A percentile compares a stretch with the other conserved stretches of the same genome.
Evolutionary conservation across 345 rosid species (phyloP).

Genomic region (Murraya paniculata): DNA sequence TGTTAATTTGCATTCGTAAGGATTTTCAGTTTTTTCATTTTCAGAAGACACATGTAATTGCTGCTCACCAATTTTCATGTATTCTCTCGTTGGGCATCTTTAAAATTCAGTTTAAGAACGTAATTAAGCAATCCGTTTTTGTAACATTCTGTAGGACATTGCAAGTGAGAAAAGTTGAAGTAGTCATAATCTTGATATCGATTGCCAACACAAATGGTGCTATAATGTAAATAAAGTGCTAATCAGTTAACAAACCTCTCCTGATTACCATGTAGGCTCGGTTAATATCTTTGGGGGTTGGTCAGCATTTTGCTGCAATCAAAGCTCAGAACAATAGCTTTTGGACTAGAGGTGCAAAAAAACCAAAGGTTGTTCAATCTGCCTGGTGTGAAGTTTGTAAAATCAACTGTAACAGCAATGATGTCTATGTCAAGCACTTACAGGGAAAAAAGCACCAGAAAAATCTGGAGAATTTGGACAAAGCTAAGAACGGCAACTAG

Average conservation of each 20-base stretch:
- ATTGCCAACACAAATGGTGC: neutral
- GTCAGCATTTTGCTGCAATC: slow-evolving; percentile 23
- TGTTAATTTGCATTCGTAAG: neutral
- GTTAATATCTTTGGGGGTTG: slow-evolving; percentile 18
- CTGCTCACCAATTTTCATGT: neutral
- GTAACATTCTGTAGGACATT: neutral
- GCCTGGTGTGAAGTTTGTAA: slow-evolving; percentile 33
- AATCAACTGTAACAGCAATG: slow-evolving; percentile 22
- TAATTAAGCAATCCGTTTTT: neutral
- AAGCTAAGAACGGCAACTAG: slow-evolving; percentile 21
- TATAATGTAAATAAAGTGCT: neutral
- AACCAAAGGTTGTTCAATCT: slow-evolving; percentile 20
- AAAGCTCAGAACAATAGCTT: slow-evolving; percentile 18
- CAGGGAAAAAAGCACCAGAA: slow-evolving; percentile 30
- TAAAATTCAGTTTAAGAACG: neutral
- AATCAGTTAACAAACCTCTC: neutral
- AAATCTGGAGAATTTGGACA: slow-evolving; percentile 22
- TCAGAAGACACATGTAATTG: neutral
- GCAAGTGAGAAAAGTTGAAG: neutral
- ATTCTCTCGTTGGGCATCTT: neutral
- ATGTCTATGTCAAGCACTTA: slow-evolving; percentile 23
- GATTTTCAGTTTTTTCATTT: neutral
- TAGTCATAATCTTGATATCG: neutral
- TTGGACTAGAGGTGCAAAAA: slow-evolving; percentile 20
- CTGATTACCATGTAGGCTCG: slow-evolving; percentile 12